Evolutionary conservation across 1,284 basidiomycete genomes (phyloP), one percentile per base, ranked within the genome.

Genomic region (Trichosporon sp.): DNA sequence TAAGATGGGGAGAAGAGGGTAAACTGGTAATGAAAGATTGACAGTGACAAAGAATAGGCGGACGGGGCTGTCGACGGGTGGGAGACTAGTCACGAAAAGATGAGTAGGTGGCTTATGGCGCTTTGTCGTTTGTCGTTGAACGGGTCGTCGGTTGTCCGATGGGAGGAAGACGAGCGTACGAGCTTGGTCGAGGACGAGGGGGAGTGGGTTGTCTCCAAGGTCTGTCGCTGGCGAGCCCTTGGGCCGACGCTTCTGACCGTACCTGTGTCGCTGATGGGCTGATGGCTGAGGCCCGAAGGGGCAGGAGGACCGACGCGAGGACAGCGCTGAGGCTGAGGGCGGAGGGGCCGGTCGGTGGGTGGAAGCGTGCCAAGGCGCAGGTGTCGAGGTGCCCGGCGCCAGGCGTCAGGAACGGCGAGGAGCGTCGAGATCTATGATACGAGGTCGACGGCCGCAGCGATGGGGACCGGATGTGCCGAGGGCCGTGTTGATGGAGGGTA

Each of bases 1-100:
- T 18, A n/a, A 60, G 56, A 31, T 60, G 56, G 27, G 56, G 29
- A 18, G 56, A 31, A 31, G 56, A 60, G 56, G 56, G 56, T 27
- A 58, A 31, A 31, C 8, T 31, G 29, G 56, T n/a, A 60, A 31
- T 60, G 56, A 60, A 60, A 60, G 56, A 60, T 60, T 60, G 56
- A 60, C 56, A 31, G 29, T 60, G 56, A 32, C 56, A 60, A 60
- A 60, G 56, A 9, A 31, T 29, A 31, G 53, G 53, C 27, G 56
- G 18, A n/a, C 7, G 27, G 56, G 56, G 27, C 27, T 31, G 56
- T 29, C 29, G 56, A 31, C 27, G 15, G n/a, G 29, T 60, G 56
- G 53, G 15, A 58, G 25, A 31, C 56, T 29, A 21, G 56, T 32
- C 56, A 31, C 56, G 56, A 18, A 60, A 60, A 31, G 27, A 31